phyloP scores from a whole-genome alignment of 257 asterid genomes.

The Solanum megistacrolobum region DNA sequence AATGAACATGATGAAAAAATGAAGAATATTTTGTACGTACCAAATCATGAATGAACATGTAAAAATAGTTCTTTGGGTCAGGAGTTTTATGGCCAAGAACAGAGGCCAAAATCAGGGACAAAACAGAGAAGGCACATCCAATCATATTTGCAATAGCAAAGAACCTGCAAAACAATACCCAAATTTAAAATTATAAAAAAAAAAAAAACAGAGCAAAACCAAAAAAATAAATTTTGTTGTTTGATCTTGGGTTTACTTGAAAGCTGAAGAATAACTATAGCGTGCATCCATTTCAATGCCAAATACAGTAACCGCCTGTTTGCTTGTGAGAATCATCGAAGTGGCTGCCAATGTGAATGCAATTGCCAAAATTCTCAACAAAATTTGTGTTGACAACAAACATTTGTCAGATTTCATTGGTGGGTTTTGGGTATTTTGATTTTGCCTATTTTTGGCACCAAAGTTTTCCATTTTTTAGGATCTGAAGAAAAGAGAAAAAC shows the following conservation, averaged over 20 bases:
- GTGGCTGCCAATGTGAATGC: constrained; percentile 43
- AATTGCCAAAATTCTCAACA: constrained; percentile 25
- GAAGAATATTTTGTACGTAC: constrained; percentile 8
- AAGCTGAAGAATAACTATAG: constrained; percentile 48
- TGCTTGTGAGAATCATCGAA: constrained; percentile 33
- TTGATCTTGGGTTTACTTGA: constrained; percentile 18
- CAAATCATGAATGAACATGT: constrained; percentile 60
- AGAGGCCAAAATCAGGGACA: constrained; percentile 21
- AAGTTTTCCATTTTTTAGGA: constrained; percentile 1
- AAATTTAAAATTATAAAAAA: neutral
- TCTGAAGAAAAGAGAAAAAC: neutral
- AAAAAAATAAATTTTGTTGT: neutral
- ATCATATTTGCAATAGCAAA: constrained; percentile 46
- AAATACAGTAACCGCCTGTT: constrained; percentile 27
- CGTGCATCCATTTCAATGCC: constrained; percentile 43
- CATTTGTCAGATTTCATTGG: constrained; percentile 13
- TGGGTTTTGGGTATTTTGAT: neutral
- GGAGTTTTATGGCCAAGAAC: constrained; percentile 16
- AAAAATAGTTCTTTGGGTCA: constrained; percentile 24
- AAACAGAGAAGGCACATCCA: constrained; percentile 25
- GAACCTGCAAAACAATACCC: constrained; percentile 28
- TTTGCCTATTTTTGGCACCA: constrained; percentile 3
- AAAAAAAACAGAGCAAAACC: neutral
- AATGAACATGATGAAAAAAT: too few species aligned
- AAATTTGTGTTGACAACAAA: constrained; percentile 21